Percentiles rank a stretch among this genome's conserved stretches.
Evolutionary conservation across 805 yeast genomes (phyloP).

Genomic region (Candida wancherniae): DNA sequence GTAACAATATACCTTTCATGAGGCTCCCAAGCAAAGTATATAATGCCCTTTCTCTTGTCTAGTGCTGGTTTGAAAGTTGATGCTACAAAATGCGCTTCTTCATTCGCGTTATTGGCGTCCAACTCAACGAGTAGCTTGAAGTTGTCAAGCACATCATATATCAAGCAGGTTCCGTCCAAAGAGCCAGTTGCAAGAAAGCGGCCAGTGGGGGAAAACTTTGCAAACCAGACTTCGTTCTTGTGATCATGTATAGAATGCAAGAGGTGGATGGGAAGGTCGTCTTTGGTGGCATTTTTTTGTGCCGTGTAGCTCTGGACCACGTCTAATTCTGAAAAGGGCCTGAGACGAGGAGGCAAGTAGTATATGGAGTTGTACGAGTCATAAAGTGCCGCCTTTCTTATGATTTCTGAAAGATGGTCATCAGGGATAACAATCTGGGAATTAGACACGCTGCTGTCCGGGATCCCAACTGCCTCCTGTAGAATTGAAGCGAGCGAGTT

Average conservation of each 20-base stretch:
- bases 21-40: constrained; percentile 72
- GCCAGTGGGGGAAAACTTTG: constrained; percentile 75
- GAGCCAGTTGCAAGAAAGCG: constrained; percentile 72
- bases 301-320: background rate
- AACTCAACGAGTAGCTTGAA: constrained; percentile 30
- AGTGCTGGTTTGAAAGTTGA: constrained; percentile 22
- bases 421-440: constrained; percentile 5
- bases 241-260: constrained; percentile 49
- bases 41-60: constrained; percentile 32
- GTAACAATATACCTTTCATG: constrained; percentile 63
- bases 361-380: constrained; percentile 8
- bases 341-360: constrained; percentile 14
- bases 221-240: constrained; percentile 77
- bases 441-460: no score
- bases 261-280: constrained; percentile 44
- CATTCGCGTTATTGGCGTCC: constrained; percentile 24
- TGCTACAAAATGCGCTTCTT: constrained; percentile 24
- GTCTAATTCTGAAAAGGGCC: background rate
- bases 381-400: constrained; percentile 10
- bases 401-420: constrained; percentile 8
- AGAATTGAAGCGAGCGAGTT: constrained; percentile 2
- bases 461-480: constrained; percentile 2
- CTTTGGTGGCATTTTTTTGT: constrained; percentile 1
- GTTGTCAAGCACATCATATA: constrained; percentile 57
- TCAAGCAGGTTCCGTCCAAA: constrained; percentile 55